phyloP scores from a whole-genome alignment of 2,329 filamentous ascomycete genomes.

The Ploettnerulaceae sp. region DNA sequence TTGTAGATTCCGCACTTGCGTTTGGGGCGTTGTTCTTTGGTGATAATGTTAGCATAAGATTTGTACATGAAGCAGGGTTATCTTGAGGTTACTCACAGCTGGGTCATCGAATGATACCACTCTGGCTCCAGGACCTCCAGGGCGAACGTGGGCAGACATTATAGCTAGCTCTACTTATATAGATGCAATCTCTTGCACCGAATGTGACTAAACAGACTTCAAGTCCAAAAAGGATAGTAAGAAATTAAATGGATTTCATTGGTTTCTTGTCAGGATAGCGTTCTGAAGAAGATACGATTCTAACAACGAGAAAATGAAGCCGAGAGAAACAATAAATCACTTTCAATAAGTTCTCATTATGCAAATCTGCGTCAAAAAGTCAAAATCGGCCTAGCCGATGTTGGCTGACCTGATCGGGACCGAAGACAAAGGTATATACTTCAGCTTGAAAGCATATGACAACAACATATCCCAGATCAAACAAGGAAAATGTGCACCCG shows the following conservation, averaged over 20 bases:
- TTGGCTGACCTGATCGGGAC: too few relatives aligned
- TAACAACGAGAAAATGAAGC: too few relatives aligned
- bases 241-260: not conserved
- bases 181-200: too few relatives aligned
- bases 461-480: not conserved
- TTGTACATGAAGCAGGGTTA: not conserved
- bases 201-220: too few relatives aligned
- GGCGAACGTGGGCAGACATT: not conserved
- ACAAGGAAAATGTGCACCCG: not conserved
- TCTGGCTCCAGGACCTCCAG: constrained; percentile 3
- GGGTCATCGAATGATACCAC: constrained; percentile 3
- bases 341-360: too few relatives aligned
- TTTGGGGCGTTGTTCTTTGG: not conserved
- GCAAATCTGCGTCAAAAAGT: constrained; percentile 3
- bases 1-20: not conserved
- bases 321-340: too few relatives aligned
- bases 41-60: not conserved
- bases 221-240: not conserved
- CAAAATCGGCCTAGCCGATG: not conserved
- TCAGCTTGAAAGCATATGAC: not conserved
- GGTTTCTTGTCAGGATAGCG: too few relatives aligned
- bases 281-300: too few relatives aligned
- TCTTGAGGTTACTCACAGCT: not conserved
- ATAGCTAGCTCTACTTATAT: not conserved
- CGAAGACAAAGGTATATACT: too few relatives aligned